Percentiles rank a stretch among this genome's conserved stretches.
Conservation (phyloP, 2,329 filamentous ascomycete genomes). For the Aspergillus sp. region DNA sequence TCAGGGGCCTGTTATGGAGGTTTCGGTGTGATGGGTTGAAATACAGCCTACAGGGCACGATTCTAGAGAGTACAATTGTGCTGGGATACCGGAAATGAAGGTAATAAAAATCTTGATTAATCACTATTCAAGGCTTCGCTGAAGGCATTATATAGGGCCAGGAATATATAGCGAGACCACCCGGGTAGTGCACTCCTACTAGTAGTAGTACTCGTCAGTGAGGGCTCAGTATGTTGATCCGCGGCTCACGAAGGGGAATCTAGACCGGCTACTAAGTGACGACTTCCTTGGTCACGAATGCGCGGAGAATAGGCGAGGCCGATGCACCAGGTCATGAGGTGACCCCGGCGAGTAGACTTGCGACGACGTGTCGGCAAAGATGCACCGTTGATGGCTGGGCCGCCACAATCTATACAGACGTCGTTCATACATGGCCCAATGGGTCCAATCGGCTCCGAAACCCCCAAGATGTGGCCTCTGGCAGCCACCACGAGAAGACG, state of each 20-base stretch:
- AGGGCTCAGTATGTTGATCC: background rate
- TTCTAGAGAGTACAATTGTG: no score
- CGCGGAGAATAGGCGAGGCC: background rate
- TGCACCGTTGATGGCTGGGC: background rate
- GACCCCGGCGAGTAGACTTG: background rate
- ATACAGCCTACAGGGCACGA: no score
- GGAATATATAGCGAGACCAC: no score
- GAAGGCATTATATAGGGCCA: no score
- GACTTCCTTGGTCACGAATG: background rate
- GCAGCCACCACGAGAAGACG: background rate
- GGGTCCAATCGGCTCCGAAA: background rate
- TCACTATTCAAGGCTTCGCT: no score
- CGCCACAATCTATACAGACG: background rate
- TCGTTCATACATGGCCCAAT: background rate
- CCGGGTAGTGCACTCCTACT: background rate
- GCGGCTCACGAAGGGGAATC: background rate
- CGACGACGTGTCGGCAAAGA: background rate
- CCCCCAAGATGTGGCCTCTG: background rate
- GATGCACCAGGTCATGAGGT: background rate
- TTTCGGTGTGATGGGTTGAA: background rate
- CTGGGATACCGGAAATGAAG: no score
- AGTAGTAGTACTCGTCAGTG: background rate
- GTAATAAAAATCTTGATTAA: no score
- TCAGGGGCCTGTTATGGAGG: conserved; percentile 28
- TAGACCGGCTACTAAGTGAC: background rate